Conservation (phyloP, 495 filamentous ascomycete species). For the Trichoderma gamsii region DNA sequence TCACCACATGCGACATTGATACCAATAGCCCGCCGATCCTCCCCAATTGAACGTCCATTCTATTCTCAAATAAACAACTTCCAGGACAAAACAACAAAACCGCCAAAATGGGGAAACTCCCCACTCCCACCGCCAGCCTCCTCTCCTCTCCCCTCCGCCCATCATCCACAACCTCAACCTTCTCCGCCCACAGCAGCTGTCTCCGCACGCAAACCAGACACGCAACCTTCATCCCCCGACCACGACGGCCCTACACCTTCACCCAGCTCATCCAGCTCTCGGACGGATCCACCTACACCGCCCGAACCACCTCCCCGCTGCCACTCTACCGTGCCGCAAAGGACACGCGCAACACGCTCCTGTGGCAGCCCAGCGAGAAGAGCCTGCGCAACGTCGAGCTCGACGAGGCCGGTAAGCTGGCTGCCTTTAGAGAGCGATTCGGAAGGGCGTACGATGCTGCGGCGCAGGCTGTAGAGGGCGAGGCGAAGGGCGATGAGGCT, state of each 20-base stretch:
- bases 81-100: background rate
- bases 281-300: conserved; percentile 83
- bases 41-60: background rate
- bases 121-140: conserved; percentile 21
- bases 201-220: conserved; percentile 51
- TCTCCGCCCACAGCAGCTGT: conserved; percentile 37
- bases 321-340: conserved; percentile 72
- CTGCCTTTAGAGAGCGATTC: conserved; percentile 77
- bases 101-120: conserved; percentile 29
- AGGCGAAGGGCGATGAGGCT: conserved; percentile 33
- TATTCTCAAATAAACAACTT: background rate
- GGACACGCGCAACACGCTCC: conserved; percentile 77
- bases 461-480: conserved; percentile 18
- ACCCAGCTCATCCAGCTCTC: conserved; percentile 90
- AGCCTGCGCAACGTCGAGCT: conserved; percentile 81
- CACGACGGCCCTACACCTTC: conserved; percentile 88
- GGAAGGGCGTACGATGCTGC: conserved; percentile 56
- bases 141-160: conserved; percentile 19
- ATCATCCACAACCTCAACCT: conserved; percentile 19
- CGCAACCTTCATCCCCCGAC: conserved; percentile 82
- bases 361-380: conserved; percentile 83
- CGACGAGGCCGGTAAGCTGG: conserved; percentile 88
- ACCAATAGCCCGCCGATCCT: background rate
- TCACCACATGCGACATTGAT: conserved; percentile 23
- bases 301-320: conserved; percentile 79